A percentile compares a stretch with the other conserved stretches of the same genome.
Conservation (phyloP, 345 rosid genomes). For the Euphorbia pulcherrima region DNA sequence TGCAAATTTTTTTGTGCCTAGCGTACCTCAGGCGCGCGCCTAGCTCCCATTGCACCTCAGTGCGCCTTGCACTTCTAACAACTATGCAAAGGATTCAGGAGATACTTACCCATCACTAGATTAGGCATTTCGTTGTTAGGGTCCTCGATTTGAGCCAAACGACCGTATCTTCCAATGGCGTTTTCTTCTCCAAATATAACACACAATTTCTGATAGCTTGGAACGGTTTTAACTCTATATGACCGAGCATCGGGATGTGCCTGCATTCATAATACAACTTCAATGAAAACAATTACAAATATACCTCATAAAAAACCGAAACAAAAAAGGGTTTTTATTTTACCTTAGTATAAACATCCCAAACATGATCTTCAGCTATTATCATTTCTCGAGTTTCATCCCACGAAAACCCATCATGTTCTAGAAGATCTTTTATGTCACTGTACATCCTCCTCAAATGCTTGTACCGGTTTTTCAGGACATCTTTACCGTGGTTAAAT, state of each 20-base stretch:
- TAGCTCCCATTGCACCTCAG: too few species aligned
- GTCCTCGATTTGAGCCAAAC: conserved; percentile 50
- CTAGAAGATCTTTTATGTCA: conserved; percentile 62
- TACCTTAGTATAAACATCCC: conserved; percentile 73
- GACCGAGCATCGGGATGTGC: conserved; percentile 83
- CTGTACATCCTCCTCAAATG: conserved; percentile 74
- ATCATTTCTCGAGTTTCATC: conserved; percentile 69
- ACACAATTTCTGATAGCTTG: conserved; percentile 63
- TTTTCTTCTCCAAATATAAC: conserved; percentile 67
- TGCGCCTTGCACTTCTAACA: too few species aligned
- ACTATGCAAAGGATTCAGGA: conserved; percentile 15
- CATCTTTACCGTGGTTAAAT: conserved; percentile 64
- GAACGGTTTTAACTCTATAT: conserved; percentile 75
- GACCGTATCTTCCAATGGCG: conserved; percentile 59
- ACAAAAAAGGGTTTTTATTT: conserved; percentile 7
- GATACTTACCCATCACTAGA: conserved; percentile 46
- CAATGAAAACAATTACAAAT: conserved; percentile 10
- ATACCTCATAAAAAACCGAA: conserved; percentile 6
- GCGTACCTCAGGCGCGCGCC: too few species aligned
- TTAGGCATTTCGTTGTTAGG: conserved; percentile 31
- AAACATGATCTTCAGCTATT: conserved; percentile 63
- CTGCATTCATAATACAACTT: conserved; percentile 40
- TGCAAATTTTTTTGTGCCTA: too few species aligned
- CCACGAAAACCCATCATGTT: conserved; percentile 74
- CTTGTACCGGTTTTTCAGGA: conserved; percentile 76